Percentiles rank a stretch among this genome's conserved stretches.
Evolutionary conservation across 73 alveolate genomes (phyloP).

Genomic region (Tetrahymena thermophila): DNA sequence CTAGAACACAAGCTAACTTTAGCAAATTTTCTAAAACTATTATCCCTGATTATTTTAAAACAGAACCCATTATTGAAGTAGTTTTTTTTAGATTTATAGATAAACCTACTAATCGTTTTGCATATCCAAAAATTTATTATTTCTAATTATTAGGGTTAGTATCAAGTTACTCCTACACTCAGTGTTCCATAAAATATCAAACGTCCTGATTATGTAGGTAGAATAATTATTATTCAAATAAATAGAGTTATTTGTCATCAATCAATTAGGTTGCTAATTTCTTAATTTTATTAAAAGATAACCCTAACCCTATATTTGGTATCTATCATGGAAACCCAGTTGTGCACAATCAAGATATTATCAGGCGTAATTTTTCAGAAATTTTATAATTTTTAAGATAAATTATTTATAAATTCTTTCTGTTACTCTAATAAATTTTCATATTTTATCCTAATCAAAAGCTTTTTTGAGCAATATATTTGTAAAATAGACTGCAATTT

Average conservation of each 20-base stretch:
- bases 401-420: too few relatives aligned
- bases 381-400: not conserved
- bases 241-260: not conserved
- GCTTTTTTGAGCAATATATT: not conserved
- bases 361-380: not conserved
- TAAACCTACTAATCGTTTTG: not conserved
- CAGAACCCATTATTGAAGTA: not conserved
- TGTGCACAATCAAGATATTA: slow-evolving; percentile 27
- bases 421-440: too few relatives aligned
- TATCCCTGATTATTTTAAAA: not conserved
- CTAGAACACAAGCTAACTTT: not conserved
- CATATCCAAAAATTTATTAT: too few relatives aligned
- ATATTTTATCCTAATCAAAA: too few relatives aligned
- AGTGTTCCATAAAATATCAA: slow-evolving; percentile 17
- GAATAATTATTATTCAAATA: not conserved
- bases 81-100: not conserved
- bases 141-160: slow-evolving; percentile 15
- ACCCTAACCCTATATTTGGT: slow-evolving; percentile 22
- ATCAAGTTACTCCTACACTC: slow-evolving; percentile 18
- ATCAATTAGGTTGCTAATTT: too few relatives aligned
- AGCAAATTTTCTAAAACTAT: not conserved
- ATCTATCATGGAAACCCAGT: slow-evolving; percentile 30
- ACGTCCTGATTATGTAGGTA: slow-evolving; percentile 16
- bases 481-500: too few relatives aligned
- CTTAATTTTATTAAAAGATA: not conserved